Percentiles rank a stretch among this genome's conserved stretches.
These are phyloP conservation scores for Backusella westeae DNA, from an alignment of 192 early-diverging fungal species.

Conservation along the genomic window DNA sequence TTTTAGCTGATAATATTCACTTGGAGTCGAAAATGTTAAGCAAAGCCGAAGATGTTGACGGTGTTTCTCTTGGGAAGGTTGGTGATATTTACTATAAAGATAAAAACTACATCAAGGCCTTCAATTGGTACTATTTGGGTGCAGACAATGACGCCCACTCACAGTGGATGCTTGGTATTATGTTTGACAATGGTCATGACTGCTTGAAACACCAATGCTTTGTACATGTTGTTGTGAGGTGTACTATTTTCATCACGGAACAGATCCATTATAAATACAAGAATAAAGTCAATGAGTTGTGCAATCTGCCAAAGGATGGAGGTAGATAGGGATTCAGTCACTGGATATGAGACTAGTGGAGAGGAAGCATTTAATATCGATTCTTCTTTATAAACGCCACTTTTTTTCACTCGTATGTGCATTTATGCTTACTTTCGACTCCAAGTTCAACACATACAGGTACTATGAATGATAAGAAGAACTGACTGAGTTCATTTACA, in stretches of 20 bases:
- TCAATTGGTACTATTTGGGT: no score
- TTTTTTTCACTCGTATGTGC: neutral
- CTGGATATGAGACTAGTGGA: slow-evolving; percentile 31
- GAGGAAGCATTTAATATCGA: neutral
- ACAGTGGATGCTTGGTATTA: no score
- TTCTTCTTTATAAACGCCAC: neutral
- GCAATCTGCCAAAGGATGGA: slow-evolving; percentile 34
- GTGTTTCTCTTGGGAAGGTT: no score
- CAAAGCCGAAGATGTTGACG: no score
- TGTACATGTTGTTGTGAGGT: slow-evolving; percentile 23
- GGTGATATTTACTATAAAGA: no score
- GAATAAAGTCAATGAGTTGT: slow-evolving; percentile 31
- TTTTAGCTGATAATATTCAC: no score
- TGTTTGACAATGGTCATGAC: neutral
- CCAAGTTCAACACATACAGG: slow-evolving; percentile 29
- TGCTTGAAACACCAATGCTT: slow-evolving; percentile 27
- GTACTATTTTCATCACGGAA: slow-evolving; percentile 20
- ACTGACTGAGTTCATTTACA: slow-evolving; percentile 25
- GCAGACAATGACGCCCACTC: no score
- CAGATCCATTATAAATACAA: slow-evolving; percentile 32
- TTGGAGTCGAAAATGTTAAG: no score
- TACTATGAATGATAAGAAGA: slow-evolving; percentile 31
- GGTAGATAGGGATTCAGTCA: slow-evolving; percentile 27
- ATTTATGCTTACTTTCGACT: slow-evolving; percentile 23
- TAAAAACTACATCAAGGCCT: no score